Base-by-base conservation (phyloP, 2,329 filamentous ascomycete species). In the Fusarium sp. region DNA sequence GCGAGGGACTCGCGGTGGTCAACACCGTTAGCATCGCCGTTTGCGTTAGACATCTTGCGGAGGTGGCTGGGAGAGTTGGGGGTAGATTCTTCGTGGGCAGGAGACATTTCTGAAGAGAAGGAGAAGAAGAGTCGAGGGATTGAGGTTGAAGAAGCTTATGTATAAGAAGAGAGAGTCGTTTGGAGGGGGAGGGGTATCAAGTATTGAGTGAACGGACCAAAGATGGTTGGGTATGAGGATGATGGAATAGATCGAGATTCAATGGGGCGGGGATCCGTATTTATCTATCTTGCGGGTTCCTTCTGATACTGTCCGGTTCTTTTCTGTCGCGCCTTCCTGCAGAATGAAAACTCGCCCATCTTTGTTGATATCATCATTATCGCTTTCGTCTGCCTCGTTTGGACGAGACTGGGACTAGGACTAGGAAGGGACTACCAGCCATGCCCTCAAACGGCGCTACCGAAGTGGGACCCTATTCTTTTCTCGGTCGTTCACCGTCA, bases 21-120 rank as follows among this genome's bases (percentile, higher is more conserved):
- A n/a, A 64, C 64, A 50, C 46, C 48, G 34, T 66, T 61, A 14
- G 25, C 31, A 23, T 64, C 68, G 31, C 41, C 51, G 45, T 53
- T 58, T 30, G 57, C 46, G 41, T 25, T 63, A 3, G 67, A 71
- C 57, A 67, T 62, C 42, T 69, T 73, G 51, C 58, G 67, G 42
- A 71, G 67, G 18, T 48, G 21, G 48, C 67, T 74, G 43, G 71
- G 71, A 44, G 69, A 69, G 37, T 28, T 49, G 34, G 69, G 59
- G 11, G 63, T 53, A 39, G 58, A 50, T 68, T 90, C 86, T 67
- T 89, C 86, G 75, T 86, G 87, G 70, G 82, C 81, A 81, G 88
- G 83, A 26, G 48, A 26, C 48, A 51, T 51, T 26, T 34, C 48
- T 41, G 12, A 14, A 26, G 43, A 14, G 28, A 30, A 30, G 41